phyloP scores from a whole-genome alignment of 2,329 filamentous ascomycete species.

The Helotiales sp. region DNA sequence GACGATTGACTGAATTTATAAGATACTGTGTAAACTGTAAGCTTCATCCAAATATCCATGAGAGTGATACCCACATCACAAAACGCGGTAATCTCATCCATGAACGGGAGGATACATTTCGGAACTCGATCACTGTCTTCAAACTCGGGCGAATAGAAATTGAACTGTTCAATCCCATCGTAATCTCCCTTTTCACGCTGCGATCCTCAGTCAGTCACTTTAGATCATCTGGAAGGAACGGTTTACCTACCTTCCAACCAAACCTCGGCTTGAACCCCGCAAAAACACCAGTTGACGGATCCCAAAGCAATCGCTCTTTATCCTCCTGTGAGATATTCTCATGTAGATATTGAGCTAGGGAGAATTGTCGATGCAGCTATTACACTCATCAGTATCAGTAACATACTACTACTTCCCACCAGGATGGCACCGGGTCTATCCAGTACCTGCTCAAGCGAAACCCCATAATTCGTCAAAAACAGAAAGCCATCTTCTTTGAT shows the following conservation, averaged over 20 bases:
- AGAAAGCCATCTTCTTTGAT: conserved; percentile 52
- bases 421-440: no score
- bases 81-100: conserved; percentile 55
- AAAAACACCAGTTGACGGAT: conserved; percentile 54
- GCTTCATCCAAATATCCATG: neutral
- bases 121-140: conserved; percentile 40
- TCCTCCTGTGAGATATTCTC: conserved; percentile 55
- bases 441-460: conserved; percentile 51
- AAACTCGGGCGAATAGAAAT: conserved; percentile 43
- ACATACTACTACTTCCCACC: no score
- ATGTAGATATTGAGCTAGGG: conserved; percentile 56
- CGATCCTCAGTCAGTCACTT: neutral
- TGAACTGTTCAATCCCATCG: conserved; percentile 60
- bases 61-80: conserved; percentile 35
- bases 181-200: conserved; percentile 49
- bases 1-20: conserved; percentile 53
- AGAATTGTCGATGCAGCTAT: conserved; percentile 52
- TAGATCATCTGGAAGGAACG: neutral
- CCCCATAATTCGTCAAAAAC: conserved; percentile 57
- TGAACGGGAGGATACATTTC: conserved; percentile 53
- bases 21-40: conserved; percentile 44
- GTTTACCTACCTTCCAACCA: conserved; percentile 37
- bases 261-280: conserved; percentile 56
- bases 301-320: conserved; percentile 53
- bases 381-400: neutral